Conservation (phyloP, 257 asterid genomes). For the Solanum chiquidenum region DNA sequence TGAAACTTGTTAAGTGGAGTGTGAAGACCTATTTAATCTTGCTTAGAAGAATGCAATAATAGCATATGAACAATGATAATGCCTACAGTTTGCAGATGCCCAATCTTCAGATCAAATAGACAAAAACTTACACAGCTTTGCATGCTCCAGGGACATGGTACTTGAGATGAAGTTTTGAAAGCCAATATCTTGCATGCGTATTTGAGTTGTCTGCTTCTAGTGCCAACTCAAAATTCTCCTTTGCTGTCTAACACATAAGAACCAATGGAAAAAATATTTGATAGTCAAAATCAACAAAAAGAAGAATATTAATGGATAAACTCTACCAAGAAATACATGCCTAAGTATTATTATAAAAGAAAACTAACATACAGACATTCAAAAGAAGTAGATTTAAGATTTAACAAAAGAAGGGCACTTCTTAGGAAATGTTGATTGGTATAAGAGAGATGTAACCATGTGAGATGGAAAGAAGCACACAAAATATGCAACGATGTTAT, state of each 20-base stretch:
- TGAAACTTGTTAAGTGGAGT: neutral
- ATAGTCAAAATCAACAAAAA: neutral
- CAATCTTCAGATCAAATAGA: neutral
- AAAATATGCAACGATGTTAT: neutral
- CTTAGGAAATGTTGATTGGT: neutral
- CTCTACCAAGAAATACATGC: neutral
- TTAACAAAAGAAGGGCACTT: neutral
- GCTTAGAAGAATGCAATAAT: neutral
- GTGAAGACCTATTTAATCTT: neutral
- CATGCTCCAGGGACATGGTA: slow-evolving; percentile 91
- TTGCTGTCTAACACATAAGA: slow-evolving; percentile 54
- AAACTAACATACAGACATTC: neutral
- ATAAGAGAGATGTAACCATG: neutral
- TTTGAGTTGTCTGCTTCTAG: slow-evolving; percentile 88
- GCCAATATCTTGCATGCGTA: slow-evolving; percentile 89
- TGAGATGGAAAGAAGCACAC: neutral
- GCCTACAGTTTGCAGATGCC: neutral
- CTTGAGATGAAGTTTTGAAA: slow-evolving; percentile 74
- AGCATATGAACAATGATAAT: neutral
- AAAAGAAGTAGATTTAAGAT: neutral
- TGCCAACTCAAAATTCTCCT: slow-evolving; percentile 85
- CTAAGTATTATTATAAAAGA: neutral
- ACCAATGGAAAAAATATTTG: neutral
- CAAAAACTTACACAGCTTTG: slow-evolving; percentile 60
- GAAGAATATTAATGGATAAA: neutral